Base-by-base conservation (phyloP, 306 rosid genomes). In the Senna siamea region DNA sequence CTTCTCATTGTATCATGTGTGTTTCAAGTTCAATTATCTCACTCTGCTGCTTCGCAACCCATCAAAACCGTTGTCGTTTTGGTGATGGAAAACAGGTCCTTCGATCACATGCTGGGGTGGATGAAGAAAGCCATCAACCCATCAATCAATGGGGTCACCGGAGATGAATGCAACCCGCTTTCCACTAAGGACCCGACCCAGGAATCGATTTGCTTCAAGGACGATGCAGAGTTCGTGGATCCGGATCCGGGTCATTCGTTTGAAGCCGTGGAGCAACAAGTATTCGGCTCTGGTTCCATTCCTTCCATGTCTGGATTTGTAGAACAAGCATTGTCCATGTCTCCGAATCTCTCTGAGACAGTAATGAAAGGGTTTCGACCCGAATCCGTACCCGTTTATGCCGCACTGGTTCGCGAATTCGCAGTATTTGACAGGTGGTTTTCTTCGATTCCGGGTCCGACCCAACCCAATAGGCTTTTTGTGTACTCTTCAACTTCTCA, bases 221-320 rank as follows among this genome's bases (percentile, higher is more conserved):
- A 92, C 60, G 98, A 89, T 63, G 96, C 99, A 0, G 93, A 90
- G 78, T 94, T 88, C 40, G 98, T 95, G 85, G 99, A 95, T 85
- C 99, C 99, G 82, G 98, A 95, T 90, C 99, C 98, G 9, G 98
- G 99, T 0, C 99, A 95, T 76, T 92, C 99, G 0, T 95, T 95
- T 68, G 98, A 95, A 22, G 99, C 79, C 19, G 99, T 95, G 15
- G 70, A 79, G 47, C 85, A 88, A 38, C 99, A 95, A 83, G 98
- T 95, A 58, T 95, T 95, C 53, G 99, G 99, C 23, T 85, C 91
- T 35, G 71, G 83, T 41, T 66, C 95, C 9, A 48, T 87, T 48
- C 99, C 98, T 72, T 88, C 98, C 14, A 95, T 95, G 99, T 48
- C 85, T 79, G 99, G 99, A 38, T 95, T 95, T 81, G 99, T 92